Conservation (phyloP, 2,329 filamentous ascomycete genomes). For the Fusarium keratoplasticum region DNA sequence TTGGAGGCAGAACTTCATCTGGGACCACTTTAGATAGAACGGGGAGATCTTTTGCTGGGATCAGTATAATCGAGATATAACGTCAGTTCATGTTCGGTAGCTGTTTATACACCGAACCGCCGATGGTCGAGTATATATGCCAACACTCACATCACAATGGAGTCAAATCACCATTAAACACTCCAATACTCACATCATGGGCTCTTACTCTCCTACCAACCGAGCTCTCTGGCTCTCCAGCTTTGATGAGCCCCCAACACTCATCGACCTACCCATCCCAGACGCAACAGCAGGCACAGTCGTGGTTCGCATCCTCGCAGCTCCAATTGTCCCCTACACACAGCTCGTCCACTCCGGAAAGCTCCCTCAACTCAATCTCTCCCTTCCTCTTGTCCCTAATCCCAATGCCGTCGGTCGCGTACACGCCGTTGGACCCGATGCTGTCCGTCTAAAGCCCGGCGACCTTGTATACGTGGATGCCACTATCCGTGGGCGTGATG, state of each 20-base stretch:
- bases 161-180: background rate
- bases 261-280: slow-evolving; percentile 1
- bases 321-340: background rate
- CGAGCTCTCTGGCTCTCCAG: slow-evolving; percentile 6
- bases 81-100: background rate
- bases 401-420: slow-evolving; percentile 14
- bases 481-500: slow-evolving; percentile 5
- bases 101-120: background rate
- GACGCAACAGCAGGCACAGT: slow-evolving; percentile 3
- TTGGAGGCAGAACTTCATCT: background rate
- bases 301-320: slow-evolving; percentile 5
- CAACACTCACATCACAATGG: background rate
- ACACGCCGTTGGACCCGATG: background rate
- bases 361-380: slow-evolving; percentile 1
- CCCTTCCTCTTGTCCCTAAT: slow-evolving; percentile 7
- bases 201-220: background rate
- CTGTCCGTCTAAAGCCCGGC: background rate
- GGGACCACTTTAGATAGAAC: background rate
- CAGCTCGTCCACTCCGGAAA: slow-evolving; percentile 4
- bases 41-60: background rate
- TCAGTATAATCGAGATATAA: background rate
- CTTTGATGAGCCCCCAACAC: background rate
- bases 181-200: background rate
- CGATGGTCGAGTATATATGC: background rate
- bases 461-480: slow-evolving; percentile 10